Conservation (phyloP, 306 rosid genomes). For the Echinosophora koreensis region DNA sequence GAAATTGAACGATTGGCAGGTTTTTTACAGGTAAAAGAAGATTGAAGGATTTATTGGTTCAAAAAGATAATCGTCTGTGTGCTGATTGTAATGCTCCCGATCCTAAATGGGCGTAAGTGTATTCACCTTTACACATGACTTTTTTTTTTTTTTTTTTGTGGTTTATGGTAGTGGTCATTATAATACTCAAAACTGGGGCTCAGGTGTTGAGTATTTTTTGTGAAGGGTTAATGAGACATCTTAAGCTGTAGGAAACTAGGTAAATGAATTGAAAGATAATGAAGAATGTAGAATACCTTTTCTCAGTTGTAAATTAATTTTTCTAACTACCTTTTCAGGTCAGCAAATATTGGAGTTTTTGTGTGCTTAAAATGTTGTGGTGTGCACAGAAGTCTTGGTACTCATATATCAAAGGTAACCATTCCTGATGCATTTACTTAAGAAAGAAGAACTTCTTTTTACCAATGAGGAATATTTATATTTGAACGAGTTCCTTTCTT, state of each 20-base stretch:
- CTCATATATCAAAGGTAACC: conserved; percentile 89
- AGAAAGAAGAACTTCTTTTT: conserved; percentile 6
- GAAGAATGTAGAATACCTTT: conserved; percentile 8
- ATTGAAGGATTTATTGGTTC: conserved; percentile 76
- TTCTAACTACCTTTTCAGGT: conserved; percentile 62
- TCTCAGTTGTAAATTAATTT: conserved; percentile 34
- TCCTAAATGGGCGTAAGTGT: conserved; percentile 99
- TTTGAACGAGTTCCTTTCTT: conserved; percentile 9
- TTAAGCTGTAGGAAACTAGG: conserved; percentile 39
- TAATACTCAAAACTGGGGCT: conserved; percentile 2
- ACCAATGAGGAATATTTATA: conserved; percentile 1
- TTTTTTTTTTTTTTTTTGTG: neutral
- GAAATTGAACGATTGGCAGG: conserved; percentile 45
- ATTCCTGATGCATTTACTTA: conserved; percentile 18
- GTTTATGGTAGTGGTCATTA: conserved; percentile 26
- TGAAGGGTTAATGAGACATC: conserved; percentile 32
- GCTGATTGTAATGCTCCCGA: conserved; percentile 92
- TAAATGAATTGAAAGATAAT: conserved; percentile 11
- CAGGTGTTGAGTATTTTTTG: neutral
- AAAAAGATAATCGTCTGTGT: conserved; percentile 78
- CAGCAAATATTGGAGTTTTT: conserved; percentile 94
- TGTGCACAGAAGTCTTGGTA: conserved; percentile 89
- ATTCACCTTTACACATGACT: neutral
- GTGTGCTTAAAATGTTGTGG: conserved; percentile 93
- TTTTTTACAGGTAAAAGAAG: conserved; percentile 77